Percentiles rank a stretch among this genome's conserved stretches.
Evolutionary conservation across 441 rosid species (phyloP).

Genomic region (Brassica hybrid): DNA sequence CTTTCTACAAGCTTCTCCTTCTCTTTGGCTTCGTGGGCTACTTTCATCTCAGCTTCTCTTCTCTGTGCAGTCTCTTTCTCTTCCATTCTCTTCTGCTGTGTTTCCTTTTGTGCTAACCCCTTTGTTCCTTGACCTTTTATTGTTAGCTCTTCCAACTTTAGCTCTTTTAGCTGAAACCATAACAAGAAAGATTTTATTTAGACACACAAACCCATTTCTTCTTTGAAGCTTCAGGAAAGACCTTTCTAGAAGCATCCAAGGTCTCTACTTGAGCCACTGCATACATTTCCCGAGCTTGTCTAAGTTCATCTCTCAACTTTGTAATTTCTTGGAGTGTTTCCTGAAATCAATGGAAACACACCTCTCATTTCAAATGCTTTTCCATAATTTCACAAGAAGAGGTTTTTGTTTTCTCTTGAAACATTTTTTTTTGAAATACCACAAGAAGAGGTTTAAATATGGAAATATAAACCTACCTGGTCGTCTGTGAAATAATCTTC

Average conservation of each 20-base stretch:
- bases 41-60: background rate
- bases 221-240: slow-evolving; percentile 29
- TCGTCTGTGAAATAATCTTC: slow-evolving; percentile 49
- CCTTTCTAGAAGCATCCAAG: slow-evolving; percentile 82
- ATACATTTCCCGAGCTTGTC: slow-evolving; percentile 76
- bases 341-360: slow-evolving; percentile 40
- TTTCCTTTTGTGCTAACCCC: background rate
- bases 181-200: background rate
- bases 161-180: slow-evolving; percentile 55
- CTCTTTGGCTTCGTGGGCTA: slow-evolving; percentile 41
- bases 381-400: background rate
- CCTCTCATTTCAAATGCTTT: background rate
- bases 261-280: slow-evolving; percentile 79
- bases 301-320: slow-evolving; percentile 86
- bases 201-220: background rate
- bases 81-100: slow-evolving; percentile 53
- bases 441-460: background rate
- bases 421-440: background rate
- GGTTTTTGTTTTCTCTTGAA: too few relatives aligned
- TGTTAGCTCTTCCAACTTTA: slow-evolving; percentile 59
- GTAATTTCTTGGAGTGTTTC: slow-evolving; percentile 45
- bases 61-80: slow-evolving; percentile 31
- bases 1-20: slow-evolving; percentile 60
- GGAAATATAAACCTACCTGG: slow-evolving; percentile 45
- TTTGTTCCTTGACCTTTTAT: slow-evolving; percentile 49